A percentile compares a stretch with the other conserved stretches of the same genome.
Evolutionary conservation across 139 green algal genomes (phyloP).

Genomic region (Chlamydomonas urium): DNA sequence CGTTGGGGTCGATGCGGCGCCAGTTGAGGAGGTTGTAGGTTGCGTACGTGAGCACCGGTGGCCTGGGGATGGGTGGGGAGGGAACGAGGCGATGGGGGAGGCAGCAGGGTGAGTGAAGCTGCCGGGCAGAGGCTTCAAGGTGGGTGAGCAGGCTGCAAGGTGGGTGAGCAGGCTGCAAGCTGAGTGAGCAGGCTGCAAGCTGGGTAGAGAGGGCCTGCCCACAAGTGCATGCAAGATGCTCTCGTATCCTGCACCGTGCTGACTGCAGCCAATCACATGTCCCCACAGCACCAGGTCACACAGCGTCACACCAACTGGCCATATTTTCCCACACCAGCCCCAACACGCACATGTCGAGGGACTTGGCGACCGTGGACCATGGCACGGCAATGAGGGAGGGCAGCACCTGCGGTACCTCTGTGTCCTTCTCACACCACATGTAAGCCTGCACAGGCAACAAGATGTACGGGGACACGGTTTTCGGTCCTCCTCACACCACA

Average conservation of each 20-base stretch:
- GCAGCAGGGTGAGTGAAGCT: not conserved
- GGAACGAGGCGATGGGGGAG: not conserved
- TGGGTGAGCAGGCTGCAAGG: too few species aligned
- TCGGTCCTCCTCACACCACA: slow-evolving; percentile 34
- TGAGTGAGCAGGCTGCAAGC: too few species aligned
- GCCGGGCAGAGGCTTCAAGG: not conserved
- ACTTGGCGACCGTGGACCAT: slow-evolving; percentile 17
- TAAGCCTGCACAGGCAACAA: slow-evolving; percentile 20
- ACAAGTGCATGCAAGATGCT: too few species aligned
- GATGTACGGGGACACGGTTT: not conserved
- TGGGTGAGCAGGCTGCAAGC: too few species aligned
- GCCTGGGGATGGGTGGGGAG: slow-evolving; percentile 8
- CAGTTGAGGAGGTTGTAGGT: slow-evolving; percentile 51
- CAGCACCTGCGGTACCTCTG: slow-evolving; percentile 15
- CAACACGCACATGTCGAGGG: slow-evolving; percentile 33
- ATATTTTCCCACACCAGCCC: too few species aligned
- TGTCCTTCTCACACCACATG: slow-evolving; percentile 39
- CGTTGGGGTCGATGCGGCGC: slow-evolving; percentile 28
- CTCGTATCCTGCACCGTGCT: too few species aligned
- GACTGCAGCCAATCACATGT: too few species aligned
- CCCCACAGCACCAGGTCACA: too few species aligned
- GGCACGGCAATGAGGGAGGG: slow-evolving; percentile 32
- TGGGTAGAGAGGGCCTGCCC: too few species aligned
- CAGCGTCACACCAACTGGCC: too few species aligned
- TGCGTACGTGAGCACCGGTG: slow-evolving; percentile 40